Evolutionary conservation across 2,329 filamentous ascomycete genomes (phyloP), one percentile per base, ranked within the genome.

Genomic region (Xylariaceae sp.): DNA sequence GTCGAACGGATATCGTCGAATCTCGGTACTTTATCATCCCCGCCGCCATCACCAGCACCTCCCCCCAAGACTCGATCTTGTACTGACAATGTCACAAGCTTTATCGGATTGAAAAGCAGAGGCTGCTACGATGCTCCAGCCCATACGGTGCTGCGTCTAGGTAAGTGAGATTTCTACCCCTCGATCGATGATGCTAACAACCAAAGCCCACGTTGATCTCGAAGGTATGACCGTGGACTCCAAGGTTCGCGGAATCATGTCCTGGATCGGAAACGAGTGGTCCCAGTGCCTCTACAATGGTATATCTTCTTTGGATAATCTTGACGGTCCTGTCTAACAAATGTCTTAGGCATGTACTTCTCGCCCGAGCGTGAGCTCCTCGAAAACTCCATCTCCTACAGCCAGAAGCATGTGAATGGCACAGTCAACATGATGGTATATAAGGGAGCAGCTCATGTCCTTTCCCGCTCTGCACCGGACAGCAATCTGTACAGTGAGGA

Each of bases 71-170:
- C 22, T 27, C 22, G 22, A 27, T 22, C 18, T 15, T 39, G 6
- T 40, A 40, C 38, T 47, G 49, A 58, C 64, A 87, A 88, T 18
- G 3, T 33, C 14, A 27, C 74, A 27, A 80, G 88, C 47, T 72
- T 71, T 54, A 68, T 89, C 64, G 88, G 87, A 56, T 77, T 91
- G 62, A 91, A 91, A 76, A 85, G 80, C 59, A 82, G 88, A 62
- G 88, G 88, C 62, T 91, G 87, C 76, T 91, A 91, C 75, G 88
- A 91, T 64, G 78, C 80, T 11, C 80, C 80, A 1, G 80, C 74
- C 49, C 70, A 84, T 53, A 58, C 56, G 1, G 52, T 59, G 10
- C 47, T 52, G 3, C 66, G 69, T 17, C 64, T 69, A 17, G 71
- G 22, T 27, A 27, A 27, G 7, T 27, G 22, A 27, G 22, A 27